Evolutionary conservation across 129 eudicot genomes (phyloP), one percentile per base, ranked within the genome.

Genomic region (Flaveria sonorensis): DNA sequence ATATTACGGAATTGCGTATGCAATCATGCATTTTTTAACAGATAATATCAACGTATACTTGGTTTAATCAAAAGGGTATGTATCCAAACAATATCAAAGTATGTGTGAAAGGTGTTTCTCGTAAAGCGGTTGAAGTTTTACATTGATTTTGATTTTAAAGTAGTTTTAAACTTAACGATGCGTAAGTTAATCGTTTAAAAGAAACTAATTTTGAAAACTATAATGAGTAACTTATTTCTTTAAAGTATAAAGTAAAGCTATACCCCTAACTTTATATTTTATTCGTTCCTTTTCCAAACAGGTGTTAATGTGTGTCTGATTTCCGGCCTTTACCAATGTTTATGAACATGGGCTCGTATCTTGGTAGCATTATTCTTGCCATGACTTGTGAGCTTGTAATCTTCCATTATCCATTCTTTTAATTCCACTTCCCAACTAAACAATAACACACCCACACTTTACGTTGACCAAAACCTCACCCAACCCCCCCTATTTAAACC

Each of bases 351-450:
- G 83, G 21, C 13, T 45, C 11, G 48, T 45, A 45, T 45, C 12
- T 45, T 45, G 48, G 48, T 45, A 45, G 13, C 48, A 73, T 32
- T 32, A 36, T 36, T 5, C 40, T 36, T 36, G 8, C 5, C 40
- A 36, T 73, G 84, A 80, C 84, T 80, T 80, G 84, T 80, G 53
- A 73, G 46, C 62, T 80, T 53, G 75, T 80, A 80, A 66, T 66
- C 21, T 80, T 28, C 70, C 78, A 79, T 73, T 72, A 79, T 59
- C 67, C 74, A n/a, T 70, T 56, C 56, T 61, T 47, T 23, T 71
- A 72, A 72, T 56, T 10, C 55, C 24, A 63, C 10, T 32, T 55
- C 14, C 69, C 56, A 68, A 59, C 28, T 19, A 46, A 62, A 30
- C 70, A 72, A 40, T 32, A 13, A 71, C 77, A 52, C 47, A 50